These are phyloP conservation scores for Vitis rupestris DNA, from an alignment of 164 flowering plant genomes.

Conservation along the genomic window DNA sequence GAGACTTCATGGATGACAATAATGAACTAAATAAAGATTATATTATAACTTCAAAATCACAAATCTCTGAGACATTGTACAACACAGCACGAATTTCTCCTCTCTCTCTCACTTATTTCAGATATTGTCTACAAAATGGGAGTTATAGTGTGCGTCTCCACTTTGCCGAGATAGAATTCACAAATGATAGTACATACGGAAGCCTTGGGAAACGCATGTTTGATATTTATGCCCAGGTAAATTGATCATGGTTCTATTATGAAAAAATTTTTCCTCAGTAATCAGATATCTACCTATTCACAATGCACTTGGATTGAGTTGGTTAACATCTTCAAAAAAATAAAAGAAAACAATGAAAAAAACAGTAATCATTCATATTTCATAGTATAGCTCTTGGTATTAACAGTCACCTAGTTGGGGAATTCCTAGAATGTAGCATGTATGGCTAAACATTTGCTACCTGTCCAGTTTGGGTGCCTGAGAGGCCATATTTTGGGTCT, in stretches of 20 bases:
- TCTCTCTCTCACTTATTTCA: constrained; percentile 56
- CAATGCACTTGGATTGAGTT: no score
- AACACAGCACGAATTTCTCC: constrained; percentile 65
- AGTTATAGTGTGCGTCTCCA: constrained; percentile 59
- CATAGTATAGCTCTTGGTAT: no score
- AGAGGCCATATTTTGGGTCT: no score
- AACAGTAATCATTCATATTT: no score
- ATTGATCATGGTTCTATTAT: no score
- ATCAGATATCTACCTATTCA: not conserved
- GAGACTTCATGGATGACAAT: constrained; percentile 69
- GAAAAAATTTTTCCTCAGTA: no score
- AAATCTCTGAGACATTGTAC: constrained; percentile 40
- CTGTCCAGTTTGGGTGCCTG: no score
- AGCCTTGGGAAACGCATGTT: constrained; percentile 73
- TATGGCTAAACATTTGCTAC: no score
- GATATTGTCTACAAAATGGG: constrained; percentile 54
- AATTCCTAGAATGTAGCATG: no score
- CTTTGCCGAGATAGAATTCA: constrained; percentile 70
- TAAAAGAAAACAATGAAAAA: no score
- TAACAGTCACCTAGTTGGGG: no score
- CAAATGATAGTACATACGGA: constrained; percentile 41
- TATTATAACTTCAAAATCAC: constrained; percentile 19
- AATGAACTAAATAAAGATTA: constrained; percentile 32
- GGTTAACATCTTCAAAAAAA: not conserved
- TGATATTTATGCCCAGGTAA: constrained; percentile 71